Conservation (phyloP, 306 rosid genomes). For the Macrotyloma uniflorum region DNA sequence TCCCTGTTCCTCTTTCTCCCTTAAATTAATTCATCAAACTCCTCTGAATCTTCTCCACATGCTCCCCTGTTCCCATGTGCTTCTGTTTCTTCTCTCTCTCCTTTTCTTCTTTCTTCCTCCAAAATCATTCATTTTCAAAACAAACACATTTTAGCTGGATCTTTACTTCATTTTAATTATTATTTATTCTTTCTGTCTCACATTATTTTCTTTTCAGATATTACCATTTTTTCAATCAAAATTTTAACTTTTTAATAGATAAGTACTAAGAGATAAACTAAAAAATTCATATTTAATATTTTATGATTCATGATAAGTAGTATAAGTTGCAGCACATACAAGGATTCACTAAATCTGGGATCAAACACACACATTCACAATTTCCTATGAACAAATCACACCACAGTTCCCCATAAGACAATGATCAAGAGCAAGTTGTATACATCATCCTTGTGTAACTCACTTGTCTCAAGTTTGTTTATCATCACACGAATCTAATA, state of each 20-base stretch:
- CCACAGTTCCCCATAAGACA: constrained; percentile 41
- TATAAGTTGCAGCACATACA: constrained; percentile 15
- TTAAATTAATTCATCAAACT: constrained; percentile 37
- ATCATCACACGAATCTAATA: neutral
- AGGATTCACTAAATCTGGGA: constrained; percentile 40
- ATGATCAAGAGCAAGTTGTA: constrained; percentile 27
- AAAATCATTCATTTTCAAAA: neutral
- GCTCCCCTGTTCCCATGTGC: constrained; percentile 87
- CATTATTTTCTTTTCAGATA: neutral
- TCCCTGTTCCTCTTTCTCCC: constrained; percentile 50
- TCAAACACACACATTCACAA: constrained; percentile 28
- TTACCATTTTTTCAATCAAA: too few relatives aligned
- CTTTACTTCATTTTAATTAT: constrained; percentile 18
- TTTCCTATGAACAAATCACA: constrained; percentile 15
- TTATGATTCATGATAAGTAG: constrained; percentile 29
- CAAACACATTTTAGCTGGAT: neutral
- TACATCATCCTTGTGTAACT: constrained; percentile 8
- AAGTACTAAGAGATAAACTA: neutral
- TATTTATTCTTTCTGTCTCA: neutral
- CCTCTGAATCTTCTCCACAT: constrained; percentile 84
- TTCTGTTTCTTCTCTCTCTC: constrained; percentile 37
- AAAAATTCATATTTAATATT: neutral
- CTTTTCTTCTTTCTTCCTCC: neutral
- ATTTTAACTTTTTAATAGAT: too few relatives aligned
- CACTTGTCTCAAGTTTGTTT: constrained; percentile 32